Conservation (phyloP, 441 rosid genomes). For the Sinapis alba region DNA sequence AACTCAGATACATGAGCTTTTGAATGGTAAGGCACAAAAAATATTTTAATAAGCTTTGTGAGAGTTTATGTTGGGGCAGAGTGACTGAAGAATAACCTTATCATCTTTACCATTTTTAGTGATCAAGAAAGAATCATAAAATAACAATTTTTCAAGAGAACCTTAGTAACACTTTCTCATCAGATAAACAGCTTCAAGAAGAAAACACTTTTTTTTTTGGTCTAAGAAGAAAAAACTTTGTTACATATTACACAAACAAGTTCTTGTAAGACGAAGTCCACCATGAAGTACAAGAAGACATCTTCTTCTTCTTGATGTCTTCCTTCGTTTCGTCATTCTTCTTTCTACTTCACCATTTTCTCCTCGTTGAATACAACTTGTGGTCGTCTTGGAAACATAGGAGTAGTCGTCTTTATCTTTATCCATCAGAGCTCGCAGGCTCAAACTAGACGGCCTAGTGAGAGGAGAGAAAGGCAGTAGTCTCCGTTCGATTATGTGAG, state of each 20-base stretch:
- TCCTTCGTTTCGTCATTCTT: not conserved
- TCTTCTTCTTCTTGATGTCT: not conserved
- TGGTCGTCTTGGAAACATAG: not conserved
- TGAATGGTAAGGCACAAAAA: not conserved
- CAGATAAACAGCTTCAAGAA: not conserved
- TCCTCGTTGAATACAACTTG: not conserved
- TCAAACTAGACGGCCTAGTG: not conserved
- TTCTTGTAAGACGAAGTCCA: slow-evolving; percentile 8
- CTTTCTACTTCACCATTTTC: not conserved
- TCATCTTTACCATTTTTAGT: not conserved
- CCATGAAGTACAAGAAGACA: not conserved
- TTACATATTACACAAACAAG: slow-evolving; percentile 7
- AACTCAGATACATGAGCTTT: slow-evolving; percentile 22
- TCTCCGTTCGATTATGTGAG: slow-evolving; percentile 53
- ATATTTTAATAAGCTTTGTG: not conserved
- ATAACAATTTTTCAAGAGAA: not conserved
- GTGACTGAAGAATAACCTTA: not conserved
- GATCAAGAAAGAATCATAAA: not conserved
- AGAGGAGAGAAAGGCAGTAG: slow-evolving; percentile 38
- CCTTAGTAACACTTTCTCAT: not conserved
- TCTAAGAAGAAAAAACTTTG: not conserved
- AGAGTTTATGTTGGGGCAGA: slow-evolving; percentile 75
- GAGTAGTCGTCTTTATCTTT: slow-evolving; percentile 8
- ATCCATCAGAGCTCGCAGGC: slow-evolving; percentile 34
- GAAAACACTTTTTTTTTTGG: too few species aligned